These are phyloP conservation scores for Puccinia triticina DNA, from an alignment of 1,284 basidiomycete species.

Conservation along the genomic window DNA sequence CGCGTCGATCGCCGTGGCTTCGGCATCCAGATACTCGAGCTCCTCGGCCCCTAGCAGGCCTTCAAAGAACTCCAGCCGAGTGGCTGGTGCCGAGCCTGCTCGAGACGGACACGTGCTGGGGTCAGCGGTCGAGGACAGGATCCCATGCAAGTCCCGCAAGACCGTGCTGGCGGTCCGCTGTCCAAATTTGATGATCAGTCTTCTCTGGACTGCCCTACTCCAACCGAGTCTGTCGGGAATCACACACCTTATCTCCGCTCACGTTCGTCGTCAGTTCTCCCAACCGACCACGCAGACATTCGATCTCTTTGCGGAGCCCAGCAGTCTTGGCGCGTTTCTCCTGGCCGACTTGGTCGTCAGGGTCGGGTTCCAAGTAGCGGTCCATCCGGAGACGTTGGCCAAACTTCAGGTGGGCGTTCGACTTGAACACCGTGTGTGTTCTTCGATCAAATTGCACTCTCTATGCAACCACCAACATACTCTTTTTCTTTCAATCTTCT, in stretches of 20 bases:
- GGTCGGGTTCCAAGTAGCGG: constrained; percentile 75
- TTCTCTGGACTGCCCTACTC: background rate
- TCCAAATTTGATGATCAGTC: background rate
- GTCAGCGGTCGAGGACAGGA: constrained; percentile 33
- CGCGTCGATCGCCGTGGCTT: constrained; percentile 55
- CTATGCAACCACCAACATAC: constrained; percentile 63
- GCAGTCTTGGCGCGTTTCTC: constrained; percentile 73
- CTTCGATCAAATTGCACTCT: constrained; percentile 95
- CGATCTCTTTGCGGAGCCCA: constrained; percentile 70
- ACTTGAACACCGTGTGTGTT: constrained; percentile 86
- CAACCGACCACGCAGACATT: constrained; percentile 67
- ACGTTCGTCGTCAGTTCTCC: constrained; percentile 70
- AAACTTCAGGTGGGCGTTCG: constrained; percentile 91
- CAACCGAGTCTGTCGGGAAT: background rate
- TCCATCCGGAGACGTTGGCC: constrained; percentile 85
- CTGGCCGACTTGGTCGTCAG: constrained; percentile 65
- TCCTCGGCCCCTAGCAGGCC: constrained; percentile 62
- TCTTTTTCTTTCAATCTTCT: background rate
- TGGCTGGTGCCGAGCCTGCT: constrained; percentile 53
- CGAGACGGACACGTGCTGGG: constrained; percentile 54
- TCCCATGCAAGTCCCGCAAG: constrained; percentile 60
- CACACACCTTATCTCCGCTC: constrained; percentile 64
- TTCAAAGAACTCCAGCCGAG: constrained; percentile 52
- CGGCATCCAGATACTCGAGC: constrained; percentile 61
- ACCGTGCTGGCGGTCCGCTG: constrained; percentile 67